phyloP scores from a whole-genome alignment of 192 early-diverging fungal species.

The Spinellus fusiger region DNA sequence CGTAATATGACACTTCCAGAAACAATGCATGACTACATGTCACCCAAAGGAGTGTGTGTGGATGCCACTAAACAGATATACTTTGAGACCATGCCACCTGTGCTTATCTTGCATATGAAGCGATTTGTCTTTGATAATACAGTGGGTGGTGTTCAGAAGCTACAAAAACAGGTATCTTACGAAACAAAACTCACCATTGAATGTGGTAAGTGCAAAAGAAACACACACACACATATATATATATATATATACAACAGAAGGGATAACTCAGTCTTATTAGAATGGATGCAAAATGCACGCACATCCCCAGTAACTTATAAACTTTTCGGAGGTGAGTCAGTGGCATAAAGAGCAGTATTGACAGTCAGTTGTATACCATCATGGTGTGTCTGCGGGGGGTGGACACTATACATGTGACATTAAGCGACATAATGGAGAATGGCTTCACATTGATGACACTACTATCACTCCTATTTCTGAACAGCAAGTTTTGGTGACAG shows the following conservation, averaged over 20 bases:
- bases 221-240: background rate
- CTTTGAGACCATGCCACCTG: conserved; percentile 79
- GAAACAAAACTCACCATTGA: conserved; percentile 54
- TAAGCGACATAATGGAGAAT: conserved; percentile 58
- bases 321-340: too few relatives aligned
- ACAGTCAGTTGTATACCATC: conserved; percentile 91
- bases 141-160: conserved; percentile 75
- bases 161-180: conserved; percentile 81
- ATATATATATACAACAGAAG: conserved; percentile 1
- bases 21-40: conserved; percentile 73
- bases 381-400: conserved; percentile 77
- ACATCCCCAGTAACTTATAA: too few relatives aligned
- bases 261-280: conserved; percentile 21
- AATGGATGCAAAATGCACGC: too few relatives aligned
- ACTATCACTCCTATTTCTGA: conserved; percentile 54
- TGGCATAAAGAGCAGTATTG: background rate
- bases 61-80: conserved; percentile 78
- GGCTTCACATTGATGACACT: conserved; percentile 93
- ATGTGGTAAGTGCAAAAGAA: conserved; percentile 38
- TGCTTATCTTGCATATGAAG: conserved; percentile 92
- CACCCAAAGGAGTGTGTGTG: conserved; percentile 37
- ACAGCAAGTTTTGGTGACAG: conserved; percentile 51
- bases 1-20: conserved; percentile 71
- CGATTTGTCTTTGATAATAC: conserved; percentile 83
- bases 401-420: conserved; percentile 99